phyloP scores from a whole-genome alignment of 2,329 filamentous ascomycete species.

The Apiospora pterosperma region DNA sequence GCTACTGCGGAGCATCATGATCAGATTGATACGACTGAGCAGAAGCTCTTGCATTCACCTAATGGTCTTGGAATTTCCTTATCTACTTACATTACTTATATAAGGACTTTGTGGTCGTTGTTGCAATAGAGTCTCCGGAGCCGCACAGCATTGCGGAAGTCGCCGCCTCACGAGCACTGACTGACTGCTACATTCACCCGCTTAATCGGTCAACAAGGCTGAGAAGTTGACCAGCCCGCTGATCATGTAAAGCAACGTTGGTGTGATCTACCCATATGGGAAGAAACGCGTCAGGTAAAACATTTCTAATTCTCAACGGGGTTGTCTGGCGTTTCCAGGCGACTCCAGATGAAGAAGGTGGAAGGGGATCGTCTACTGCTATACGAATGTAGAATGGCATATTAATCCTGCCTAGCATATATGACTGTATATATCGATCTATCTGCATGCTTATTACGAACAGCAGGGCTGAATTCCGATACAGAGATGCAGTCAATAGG shows the following conservation, averaged over 20 bases:
- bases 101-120: background rate
- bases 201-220: background rate
- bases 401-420: background rate
- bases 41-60: no score
- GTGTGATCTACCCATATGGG: background rate
- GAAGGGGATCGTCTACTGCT: background rate
- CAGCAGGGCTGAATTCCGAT: background rate
- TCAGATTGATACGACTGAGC: background rate
- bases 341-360: background rate
- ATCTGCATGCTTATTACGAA: background rate
- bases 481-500: no score
- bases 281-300: no score
- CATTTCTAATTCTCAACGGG: background rate
- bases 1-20: background rate
- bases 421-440: background rate
- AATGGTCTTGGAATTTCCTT: background rate
- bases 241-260: background rate
- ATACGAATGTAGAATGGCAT: background rate
- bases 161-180: background rate
- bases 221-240: background rate
- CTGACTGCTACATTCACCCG: background rate
- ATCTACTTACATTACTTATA: background rate
- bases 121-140: background rate
- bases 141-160: background rate
- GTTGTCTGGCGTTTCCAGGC: background rate